Evolutionary conservation across 1,284 basidiomycete genomes (phyloP), one percentile per base, ranked within the genome.

Genomic region (Puccinia novopanici): DNA sequence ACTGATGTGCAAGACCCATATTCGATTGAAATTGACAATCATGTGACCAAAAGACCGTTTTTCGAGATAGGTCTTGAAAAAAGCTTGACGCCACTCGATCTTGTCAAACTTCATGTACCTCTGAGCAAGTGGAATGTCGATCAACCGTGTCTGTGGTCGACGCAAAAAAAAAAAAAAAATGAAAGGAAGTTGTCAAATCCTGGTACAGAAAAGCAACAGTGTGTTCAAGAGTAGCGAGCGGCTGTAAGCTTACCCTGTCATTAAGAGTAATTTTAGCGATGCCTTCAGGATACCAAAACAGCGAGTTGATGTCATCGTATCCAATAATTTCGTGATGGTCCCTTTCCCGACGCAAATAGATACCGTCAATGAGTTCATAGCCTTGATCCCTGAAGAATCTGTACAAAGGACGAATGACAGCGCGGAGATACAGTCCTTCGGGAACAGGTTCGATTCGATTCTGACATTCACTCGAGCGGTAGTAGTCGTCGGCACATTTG

Each of bases 241-340:
- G 24, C 2, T 65, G 19, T 9, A 15, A 63, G 81, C 87, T 50
- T 83, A 92, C 92, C 89, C 94, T 95, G 88, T 98, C 94, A 30
- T 88, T 90, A 57, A 98, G 89, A 17, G 91, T 89, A 84, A 99
- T 98, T 57, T 94, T 89, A 40, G 94, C 92, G 84, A 99, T 96
- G 57, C 97, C 97, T 84, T 99, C 97, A 5, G 97, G 97, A 86
- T 99, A 99, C 96, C 96, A 99, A 87, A 99, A 99, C 65, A 99
- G 88, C 86, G 99, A 96, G 86, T 99, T 99, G 84, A 99, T 92
- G 86, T 99, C 96, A 86, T 99, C 96, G 85, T 99, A 99, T 15
- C 96, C 97, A 85, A 99, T 98, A 84, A 98, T 94, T 83, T 92
- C 89, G 82, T 95, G 91, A 86, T 98, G 97, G 84, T 99, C 96